These are phyloP conservation scores for Camelina neglecta DNA, from an alignment of 345 rosid species.

Conservation along the genomic window DNA sequence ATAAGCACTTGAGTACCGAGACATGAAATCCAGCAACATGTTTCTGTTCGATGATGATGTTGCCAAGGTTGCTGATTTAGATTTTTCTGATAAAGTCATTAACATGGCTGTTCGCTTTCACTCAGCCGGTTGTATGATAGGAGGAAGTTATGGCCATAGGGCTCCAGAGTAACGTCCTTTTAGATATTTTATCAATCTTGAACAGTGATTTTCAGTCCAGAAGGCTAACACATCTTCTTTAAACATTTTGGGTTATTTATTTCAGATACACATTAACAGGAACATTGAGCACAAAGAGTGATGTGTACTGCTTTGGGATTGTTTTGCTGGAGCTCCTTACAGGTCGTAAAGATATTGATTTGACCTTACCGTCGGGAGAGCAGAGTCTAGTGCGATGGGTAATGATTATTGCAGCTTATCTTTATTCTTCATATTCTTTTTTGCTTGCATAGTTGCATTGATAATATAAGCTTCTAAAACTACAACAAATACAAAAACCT, in stretches of 20 bases:
- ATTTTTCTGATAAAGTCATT: slow-evolving; percentile 57
- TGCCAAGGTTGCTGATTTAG: slow-evolving; percentile 88
- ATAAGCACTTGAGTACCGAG: slow-evolving; percentile 51
- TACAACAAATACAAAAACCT: not conserved
- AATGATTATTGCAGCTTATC: slow-evolving; percentile 16
- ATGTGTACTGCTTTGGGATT: slow-evolving; percentile 78
- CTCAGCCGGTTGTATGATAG: slow-evolving; percentile 2
- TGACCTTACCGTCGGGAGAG: slow-evolving; percentile 70
- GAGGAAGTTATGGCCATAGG: slow-evolving; percentile 52
- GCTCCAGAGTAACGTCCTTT: slow-evolving; percentile 82
- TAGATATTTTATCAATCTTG: not conserved
- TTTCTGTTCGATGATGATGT: slow-evolving; percentile 79
- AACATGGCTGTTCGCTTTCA: slow-evolving; percentile 78
- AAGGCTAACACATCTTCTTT: not conserved
- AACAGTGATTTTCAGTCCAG: no score
- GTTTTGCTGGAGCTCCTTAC: slow-evolving; percentile 78
- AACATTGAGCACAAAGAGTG: slow-evolving; percentile 69
- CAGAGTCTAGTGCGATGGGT: slow-evolving; percentile 82
- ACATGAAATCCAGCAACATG: slow-evolving; percentile 86
- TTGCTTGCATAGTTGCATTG: not conserved
- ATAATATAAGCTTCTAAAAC: not conserved
- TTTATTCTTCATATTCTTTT: not conserved
- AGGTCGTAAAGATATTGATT: slow-evolving; percentile 78
- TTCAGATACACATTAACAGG: slow-evolving; percentile 75
- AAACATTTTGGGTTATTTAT: slow-evolving; percentile 10